phyloP scores from a whole-genome alignment of 176 grass and related monocot species.

The Carex littledalei region DNA sequence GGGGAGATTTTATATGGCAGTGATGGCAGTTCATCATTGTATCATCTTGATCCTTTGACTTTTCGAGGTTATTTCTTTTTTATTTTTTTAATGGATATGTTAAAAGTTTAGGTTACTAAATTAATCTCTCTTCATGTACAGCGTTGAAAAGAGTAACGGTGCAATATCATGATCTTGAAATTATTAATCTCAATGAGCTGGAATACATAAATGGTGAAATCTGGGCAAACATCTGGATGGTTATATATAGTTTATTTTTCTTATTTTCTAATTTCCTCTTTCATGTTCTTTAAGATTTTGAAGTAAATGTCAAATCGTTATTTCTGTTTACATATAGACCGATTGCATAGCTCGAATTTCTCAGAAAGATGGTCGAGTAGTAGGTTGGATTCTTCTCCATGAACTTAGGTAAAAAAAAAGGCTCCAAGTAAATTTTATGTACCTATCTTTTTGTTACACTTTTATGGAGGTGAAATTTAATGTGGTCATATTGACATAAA shows the following conservation, averaged over 20 bases:
- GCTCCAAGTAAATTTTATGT: background rate
- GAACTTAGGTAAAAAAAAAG: conserved; percentile 46
- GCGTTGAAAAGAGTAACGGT: conserved; percentile 62
- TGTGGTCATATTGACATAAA: background rate
- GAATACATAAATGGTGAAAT: conserved; percentile 94
- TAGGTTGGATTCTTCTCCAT: conserved; percentile 85
- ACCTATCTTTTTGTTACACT: background rate
- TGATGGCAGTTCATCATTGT: conserved; percentile 81
- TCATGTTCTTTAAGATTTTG: conserved; percentile 2
- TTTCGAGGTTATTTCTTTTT: conserved; percentile 15
- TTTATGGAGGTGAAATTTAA: background rate
- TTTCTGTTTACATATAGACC: conserved; percentile 51
- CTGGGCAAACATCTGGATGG: conserved; percentile 98
- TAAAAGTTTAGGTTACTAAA: background rate
- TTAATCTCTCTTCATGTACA: conserved; percentile 36
- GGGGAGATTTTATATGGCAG: conserved; percentile 88
- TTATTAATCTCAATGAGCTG: conserved; percentile 77
- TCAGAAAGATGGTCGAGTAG: conserved; percentile 56
- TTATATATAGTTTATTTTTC: conserved; percentile 31
- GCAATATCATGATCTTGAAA: conserved; percentile 62
- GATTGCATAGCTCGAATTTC: conserved; percentile 98
- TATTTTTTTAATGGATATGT: background rate
- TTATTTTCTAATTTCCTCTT: background rate
- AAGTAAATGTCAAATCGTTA: conserved; percentile 9
- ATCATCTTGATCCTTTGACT: conserved; percentile 50